Conservation (phyloP, 768 basidiomycete species). For the Pisolithus orientalis region DNA sequence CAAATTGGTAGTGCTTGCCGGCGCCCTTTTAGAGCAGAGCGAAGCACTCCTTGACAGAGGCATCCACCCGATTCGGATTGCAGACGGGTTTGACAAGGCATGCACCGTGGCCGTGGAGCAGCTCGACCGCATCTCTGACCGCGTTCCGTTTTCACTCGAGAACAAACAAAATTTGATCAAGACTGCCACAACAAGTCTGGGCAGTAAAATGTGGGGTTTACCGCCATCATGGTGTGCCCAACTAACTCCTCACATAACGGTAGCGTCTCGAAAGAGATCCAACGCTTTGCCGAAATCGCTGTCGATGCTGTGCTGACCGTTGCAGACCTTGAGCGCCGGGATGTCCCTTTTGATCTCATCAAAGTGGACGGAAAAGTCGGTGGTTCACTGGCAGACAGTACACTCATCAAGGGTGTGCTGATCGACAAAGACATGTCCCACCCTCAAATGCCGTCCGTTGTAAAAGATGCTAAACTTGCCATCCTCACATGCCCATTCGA, state of each 20-base stretch:
- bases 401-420: slow-evolving; percentile 93
- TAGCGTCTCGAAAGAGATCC: slow-evolving; percentile 95
- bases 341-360: slow-evolving; percentile 97
- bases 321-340: slow-evolving; percentile 89
- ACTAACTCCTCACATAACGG: slow-evolving; percentile 2
- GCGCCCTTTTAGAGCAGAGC: slow-evolving; percentile 91
- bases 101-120: slow-evolving; percentile 87
- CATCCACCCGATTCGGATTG: slow-evolving; percentile 97
- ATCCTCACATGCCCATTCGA: slow-evolving; percentile 99
- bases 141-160: slow-evolving; percentile 73
- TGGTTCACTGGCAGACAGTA: slow-evolving; percentile 91
- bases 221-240: not conserved
- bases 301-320: slow-evolving; percentile 95
- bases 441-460: slow-evolving; percentile 89
- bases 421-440: slow-evolving; percentile 99
- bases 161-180: slow-evolving; percentile 87
- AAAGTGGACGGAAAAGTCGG: slow-evolving; percentile 99
- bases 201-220: slow-evolving; percentile 88
- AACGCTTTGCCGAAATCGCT: slow-evolving; percentile 95
- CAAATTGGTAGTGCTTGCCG: slow-evolving; percentile 74
- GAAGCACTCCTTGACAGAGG: slow-evolving; percentile 97
- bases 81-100: slow-evolving; percentile 96
- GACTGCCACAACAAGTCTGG: slow-evolving; percentile 92
- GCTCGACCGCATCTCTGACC: slow-evolving; percentile 87
- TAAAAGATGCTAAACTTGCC: slow-evolving; percentile 86